These are phyloP conservation scores for Cyamopsis tetragonoloba DNA, from an alignment of 306 rosid species.

Conservation along the genomic window DNA sequence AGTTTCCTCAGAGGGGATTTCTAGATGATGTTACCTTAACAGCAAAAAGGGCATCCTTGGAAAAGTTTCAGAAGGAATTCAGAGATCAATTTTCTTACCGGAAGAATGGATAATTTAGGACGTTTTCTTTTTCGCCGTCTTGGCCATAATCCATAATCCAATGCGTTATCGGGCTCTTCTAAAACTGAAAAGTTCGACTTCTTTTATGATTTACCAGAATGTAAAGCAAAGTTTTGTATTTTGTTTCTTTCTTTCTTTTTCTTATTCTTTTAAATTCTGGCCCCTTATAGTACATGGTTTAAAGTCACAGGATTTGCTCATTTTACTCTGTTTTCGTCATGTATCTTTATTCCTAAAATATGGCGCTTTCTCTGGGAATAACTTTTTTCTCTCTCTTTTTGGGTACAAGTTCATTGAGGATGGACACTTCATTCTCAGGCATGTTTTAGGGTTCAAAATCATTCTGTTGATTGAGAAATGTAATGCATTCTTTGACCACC, in stretches of 20 bases:
- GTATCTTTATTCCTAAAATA: neutral
- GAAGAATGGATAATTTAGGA: slow-evolving; percentile 28
- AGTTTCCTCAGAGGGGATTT: slow-evolving; percentile 82
- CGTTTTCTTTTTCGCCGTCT: neutral
- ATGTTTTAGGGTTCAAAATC: neutral
- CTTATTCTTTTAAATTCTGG: too few relatives aligned
- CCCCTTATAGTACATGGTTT: neutral
- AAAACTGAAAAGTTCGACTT: neutral
- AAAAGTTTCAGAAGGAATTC: slow-evolving; percentile 60
- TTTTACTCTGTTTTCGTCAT: neutral
- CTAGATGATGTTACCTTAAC: slow-evolving; percentile 70
- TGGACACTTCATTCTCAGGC: neutral
- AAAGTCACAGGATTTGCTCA: neutral
- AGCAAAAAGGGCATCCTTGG: slow-evolving; percentile 53
- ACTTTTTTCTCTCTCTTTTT: neutral
- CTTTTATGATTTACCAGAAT: neutral
- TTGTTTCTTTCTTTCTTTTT: neutral
- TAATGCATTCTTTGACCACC: too few relatives aligned
- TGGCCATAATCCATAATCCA: slow-evolving; percentile 1
- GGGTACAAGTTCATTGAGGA: neutral
- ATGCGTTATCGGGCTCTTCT: neutral
- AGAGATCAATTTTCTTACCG: slow-evolving; percentile 41
- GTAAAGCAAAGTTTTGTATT: neutral
- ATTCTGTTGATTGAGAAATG: too few relatives aligned
- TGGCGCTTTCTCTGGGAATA: neutral